phyloP scores from a whole-genome alignment of 2,329 filamentous ascomycete genomes.

The Arthroderma uncinatum region DNA sequence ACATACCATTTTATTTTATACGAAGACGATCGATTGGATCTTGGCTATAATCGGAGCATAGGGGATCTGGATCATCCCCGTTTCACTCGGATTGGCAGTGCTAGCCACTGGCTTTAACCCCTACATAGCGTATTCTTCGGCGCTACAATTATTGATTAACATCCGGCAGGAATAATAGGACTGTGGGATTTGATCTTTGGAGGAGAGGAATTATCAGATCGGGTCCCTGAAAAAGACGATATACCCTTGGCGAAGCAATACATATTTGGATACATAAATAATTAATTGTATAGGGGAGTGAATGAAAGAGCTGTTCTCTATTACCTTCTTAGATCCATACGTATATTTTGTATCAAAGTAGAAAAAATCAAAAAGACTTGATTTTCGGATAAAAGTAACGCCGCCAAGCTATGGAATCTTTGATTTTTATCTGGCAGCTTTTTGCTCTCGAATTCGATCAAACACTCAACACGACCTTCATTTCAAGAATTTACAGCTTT shows the following conservation, averaged over 20 bases:
- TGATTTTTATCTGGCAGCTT: conserved; percentile 3
- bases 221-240: not conserved
- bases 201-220: not conserved
- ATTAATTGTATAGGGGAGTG: not conserved
- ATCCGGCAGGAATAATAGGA: not conserved
- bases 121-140: not conserved
- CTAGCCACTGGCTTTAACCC: not conserved
- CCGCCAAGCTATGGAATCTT: not conserved
- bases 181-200: not conserved
- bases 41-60: too few relatives aligned
- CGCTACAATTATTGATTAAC: not conserved
- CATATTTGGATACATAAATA: not conserved
- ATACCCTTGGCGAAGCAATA: not conserved
- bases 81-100: not conserved
- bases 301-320: not conserved
- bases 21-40: too few relatives aligned
- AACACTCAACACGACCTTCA: not conserved
- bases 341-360: not conserved
- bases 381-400: not conserved
- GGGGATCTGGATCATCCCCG: not conserved
- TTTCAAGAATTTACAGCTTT: not conserved
- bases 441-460: conserved; percentile 13
- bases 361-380: not conserved
- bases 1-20: not conserved
- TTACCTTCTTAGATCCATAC: too few relatives aligned